Conservation (phyloP, 1,284 basidiomycete genomes). For the Hymenochaete sp. region DNA sequence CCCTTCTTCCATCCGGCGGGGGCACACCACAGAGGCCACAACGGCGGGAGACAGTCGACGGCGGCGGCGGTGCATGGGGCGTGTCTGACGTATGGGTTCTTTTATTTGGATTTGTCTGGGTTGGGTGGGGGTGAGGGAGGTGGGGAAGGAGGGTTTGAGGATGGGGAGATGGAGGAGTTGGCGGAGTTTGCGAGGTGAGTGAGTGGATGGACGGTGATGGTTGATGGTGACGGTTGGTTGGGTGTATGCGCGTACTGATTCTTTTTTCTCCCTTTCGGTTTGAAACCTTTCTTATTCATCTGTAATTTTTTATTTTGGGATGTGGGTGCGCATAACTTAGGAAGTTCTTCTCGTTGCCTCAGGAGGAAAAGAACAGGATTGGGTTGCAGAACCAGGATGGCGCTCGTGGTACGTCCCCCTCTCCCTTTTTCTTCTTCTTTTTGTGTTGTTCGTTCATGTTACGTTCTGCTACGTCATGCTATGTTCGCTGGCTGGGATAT, state of each 20-base stretch:
- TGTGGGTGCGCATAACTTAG: background rate
- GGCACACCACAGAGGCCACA: slow-evolving; percentile 32
- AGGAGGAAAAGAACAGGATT: slow-evolving; percentile 66
- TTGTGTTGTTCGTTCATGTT: background rate
- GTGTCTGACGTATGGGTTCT: slow-evolving; percentile 76
- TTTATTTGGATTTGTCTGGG: slow-evolving; percentile 67
- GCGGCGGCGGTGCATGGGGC: slow-evolving; percentile 62
- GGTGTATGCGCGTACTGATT: background rate
- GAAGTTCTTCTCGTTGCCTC: slow-evolving; percentile 63
- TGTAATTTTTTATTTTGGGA: background rate
- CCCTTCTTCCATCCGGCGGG: slow-evolving; percentile 15
- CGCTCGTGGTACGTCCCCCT: slow-evolving; percentile 52
- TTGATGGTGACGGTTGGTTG: background rate
- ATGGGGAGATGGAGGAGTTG: slow-evolving; percentile 57
- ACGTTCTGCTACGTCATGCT: too few relatives aligned
- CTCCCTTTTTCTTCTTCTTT: background rate
- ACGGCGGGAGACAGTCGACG: slow-evolving; percentile 34
- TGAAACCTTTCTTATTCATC: background rate
- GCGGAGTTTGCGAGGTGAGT: slow-evolving; percentile 41
- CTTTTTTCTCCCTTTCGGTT: background rate
- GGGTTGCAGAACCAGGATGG: slow-evolving; percentile 56
- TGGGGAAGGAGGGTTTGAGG: slow-evolving; percentile 36
- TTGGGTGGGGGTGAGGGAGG: slow-evolving; percentile 40
- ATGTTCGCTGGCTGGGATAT: too few relatives aligned
- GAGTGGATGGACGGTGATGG: background rate